Percentiles rank a stretch among this genome's conserved stretches.
These are phyloP conservation scores for Beauveria australis DNA, from an alignment of 2,329 filamentous ascomycete species.

Conservation along the genomic window DNA sequence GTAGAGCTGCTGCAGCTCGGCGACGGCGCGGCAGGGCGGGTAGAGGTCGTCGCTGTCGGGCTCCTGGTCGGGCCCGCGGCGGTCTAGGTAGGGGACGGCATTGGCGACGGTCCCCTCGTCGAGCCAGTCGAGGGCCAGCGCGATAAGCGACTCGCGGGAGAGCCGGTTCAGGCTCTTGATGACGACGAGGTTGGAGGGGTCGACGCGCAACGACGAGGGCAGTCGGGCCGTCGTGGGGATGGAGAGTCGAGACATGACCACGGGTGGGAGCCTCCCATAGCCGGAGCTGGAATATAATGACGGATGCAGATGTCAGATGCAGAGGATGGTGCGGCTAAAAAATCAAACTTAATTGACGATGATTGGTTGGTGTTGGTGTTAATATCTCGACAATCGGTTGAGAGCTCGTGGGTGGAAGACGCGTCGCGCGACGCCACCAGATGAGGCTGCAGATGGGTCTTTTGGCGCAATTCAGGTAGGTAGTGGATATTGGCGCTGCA, in stretches of 20 bases:
- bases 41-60: slow-evolving; percentile 60
- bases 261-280: background rate
- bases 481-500: background rate
- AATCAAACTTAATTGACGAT: background rate
- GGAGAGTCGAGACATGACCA: slow-evolving; percentile 47
- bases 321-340: background rate
- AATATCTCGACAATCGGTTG: background rate
- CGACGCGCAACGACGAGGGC: slow-evolving; percentile 61
- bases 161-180: slow-evolving; percentile 60
- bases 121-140: slow-evolving; percentile 70
- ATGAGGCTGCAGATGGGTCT: background rate
- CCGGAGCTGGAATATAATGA: background rate
- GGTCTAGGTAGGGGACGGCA: slow-evolving; percentile 32
- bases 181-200: slow-evolving; percentile 55
- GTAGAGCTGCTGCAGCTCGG: slow-evolving; percentile 60
- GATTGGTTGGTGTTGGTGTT: background rate
- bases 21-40: slow-evolving; percentile 55
- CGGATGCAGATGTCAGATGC: background rate
- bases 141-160: slow-evolving; percentile 62
- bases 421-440: background rate
- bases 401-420: background rate
- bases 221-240: slow-evolving; percentile 65
- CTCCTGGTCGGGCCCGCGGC: slow-evolving; percentile 33
- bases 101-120: slow-evolving; percentile 54
- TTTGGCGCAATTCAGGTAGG: background rate